These are phyloP conservation scores for Microsporum audouinii DNA, from an alignment of 2,329 filamentous ascomycete species.

Conservation along the genomic window DNA sequence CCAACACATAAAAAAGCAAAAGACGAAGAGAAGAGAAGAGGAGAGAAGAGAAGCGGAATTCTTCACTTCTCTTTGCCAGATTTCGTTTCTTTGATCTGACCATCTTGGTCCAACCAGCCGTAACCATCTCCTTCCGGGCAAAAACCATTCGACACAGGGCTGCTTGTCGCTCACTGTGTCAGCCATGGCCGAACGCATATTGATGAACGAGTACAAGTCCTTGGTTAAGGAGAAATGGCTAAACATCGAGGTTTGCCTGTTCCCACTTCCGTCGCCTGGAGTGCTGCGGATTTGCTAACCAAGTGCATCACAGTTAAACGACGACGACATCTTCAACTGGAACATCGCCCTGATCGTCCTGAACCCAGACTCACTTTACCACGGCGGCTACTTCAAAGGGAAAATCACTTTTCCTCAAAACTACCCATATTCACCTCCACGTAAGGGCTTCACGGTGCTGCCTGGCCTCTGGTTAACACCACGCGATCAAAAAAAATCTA, in stretches of 20 bases:
- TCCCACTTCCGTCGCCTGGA: not conserved
- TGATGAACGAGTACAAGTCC: conserved; percentile 78
- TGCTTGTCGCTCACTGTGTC: not conserved
- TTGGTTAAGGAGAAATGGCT: conserved; percentile 89
- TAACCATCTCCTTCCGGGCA: not conserved
- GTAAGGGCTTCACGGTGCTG: conserved; percentile 26
- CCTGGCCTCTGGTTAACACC: not conserved
- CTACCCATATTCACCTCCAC: conserved; percentile 78
- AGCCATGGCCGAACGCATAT: conserved; percentile 58
- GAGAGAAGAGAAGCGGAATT: not conserved
- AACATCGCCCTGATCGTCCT: conserved; percentile 79
- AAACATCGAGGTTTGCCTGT: conserved; percentile 59
- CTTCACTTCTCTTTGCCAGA: not conserved
- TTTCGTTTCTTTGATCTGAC: not conserved
- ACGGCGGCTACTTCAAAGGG: conserved; percentile 85
- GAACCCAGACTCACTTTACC: conserved; percentile 82
- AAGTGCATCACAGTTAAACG: conserved; percentile 49
- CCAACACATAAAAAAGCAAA: not conserved
- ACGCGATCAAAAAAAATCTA: not conserved
- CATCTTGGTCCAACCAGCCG: not conserved
- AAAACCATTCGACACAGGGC: not conserved
- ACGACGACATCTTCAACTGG: conserved; percentile 81
- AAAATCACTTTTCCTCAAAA: conserved; percentile 78
- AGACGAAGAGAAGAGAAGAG: not conserved
- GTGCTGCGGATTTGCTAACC: conserved; percentile 5